A percentile compares a stretch with the other conserved stretches of the same genome.
phyloP scores from a whole-genome alignment of 2,329 filamentous ascomycete species.

The Trichoderma hamatum region DNA sequence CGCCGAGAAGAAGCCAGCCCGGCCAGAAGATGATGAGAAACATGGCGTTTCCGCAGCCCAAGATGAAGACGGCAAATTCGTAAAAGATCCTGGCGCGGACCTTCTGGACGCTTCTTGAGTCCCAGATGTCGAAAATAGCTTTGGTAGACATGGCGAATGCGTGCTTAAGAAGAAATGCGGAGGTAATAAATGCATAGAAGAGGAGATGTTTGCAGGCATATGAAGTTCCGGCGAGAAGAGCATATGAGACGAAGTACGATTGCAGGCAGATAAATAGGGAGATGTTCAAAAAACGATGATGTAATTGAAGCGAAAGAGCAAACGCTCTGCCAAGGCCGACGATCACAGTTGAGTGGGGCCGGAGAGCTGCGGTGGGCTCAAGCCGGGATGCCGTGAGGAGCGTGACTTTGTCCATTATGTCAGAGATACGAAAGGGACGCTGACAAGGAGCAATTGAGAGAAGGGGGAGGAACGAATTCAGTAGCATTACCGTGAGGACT shows the following conservation, averaged over 20 bases:
- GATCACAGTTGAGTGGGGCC: conserved; percentile 39
- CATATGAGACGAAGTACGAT: conserved; percentile 37
- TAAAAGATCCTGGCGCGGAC: conserved; percentile 53
- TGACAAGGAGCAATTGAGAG: background rate
- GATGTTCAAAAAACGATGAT: conserved; percentile 36
- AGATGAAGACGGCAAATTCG: conserved; percentile 55
- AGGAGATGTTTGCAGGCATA: conserved; percentile 40
- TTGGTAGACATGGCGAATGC: conserved; percentile 35
- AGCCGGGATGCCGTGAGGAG: conserved; percentile 45
- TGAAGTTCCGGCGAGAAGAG: conserved; percentile 31
- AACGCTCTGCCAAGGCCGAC: conserved; percentile 42
- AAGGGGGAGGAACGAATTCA: background rate
- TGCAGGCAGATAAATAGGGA: conserved; percentile 32
- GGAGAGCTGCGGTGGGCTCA: conserved; percentile 38
- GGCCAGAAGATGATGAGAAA: conserved; percentile 60
- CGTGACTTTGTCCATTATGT: conserved; percentile 41
- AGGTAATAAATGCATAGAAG: conserved; percentile 35
- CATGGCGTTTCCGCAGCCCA: conserved; percentile 54
- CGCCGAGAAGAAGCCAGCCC: conserved; percentile 55
- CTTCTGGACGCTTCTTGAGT: conserved; percentile 41
- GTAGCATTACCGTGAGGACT: background rate
- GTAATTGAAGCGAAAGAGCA: conserved; percentile 41
- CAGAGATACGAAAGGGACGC: background rate
- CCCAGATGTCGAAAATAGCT: conserved; percentile 41
- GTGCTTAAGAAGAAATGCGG: conserved; percentile 36